Percentiles rank a stretch among this genome's conserved stretches.
phyloP scores from a whole-genome alignment of 805 yeast species.

The Wickerhamomyces xylosicus region DNA sequence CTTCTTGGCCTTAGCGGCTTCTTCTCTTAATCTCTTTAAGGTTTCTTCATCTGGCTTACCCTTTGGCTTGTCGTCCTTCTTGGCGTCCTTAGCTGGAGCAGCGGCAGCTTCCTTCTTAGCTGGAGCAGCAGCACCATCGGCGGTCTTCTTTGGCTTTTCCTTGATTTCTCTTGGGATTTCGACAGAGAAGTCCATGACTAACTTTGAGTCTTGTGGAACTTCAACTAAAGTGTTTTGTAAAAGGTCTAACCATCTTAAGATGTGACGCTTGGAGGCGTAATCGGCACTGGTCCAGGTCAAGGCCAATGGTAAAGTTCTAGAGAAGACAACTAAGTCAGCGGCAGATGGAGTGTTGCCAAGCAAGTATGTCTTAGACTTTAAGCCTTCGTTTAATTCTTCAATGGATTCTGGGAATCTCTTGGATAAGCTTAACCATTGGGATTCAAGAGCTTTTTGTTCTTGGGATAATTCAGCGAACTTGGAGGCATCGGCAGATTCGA shows the following conservation, averaged over 20 bases:
- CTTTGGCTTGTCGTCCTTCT: slow-evolving; percentile 12
- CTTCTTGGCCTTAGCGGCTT: slow-evolving; percentile 52
- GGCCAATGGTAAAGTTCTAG: slow-evolving; percentile 51
- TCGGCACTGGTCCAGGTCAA: slow-evolving; percentile 43
- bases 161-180: slow-evolving; percentile 69
- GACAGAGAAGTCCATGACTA: slow-evolving; percentile 47
- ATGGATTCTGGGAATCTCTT: slow-evolving; percentile 43
- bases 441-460: slow-evolving; percentile 58
- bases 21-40: slow-evolving; percentile 35
- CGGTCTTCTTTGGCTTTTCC: slow-evolving; percentile 42
- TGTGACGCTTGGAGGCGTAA: slow-evolving; percentile 63
- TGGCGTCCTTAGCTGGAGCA: slow-evolving; percentile 24
- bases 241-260: slow-evolving; percentile 87
- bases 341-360: slow-evolving; percentile 56
- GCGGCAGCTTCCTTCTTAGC: slow-evolving; percentile 15
- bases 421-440: slow-evolving; percentile 77
- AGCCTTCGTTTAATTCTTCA: slow-evolving; percentile 54
- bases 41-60: slow-evolving; percentile 41
- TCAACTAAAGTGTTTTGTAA: slow-evolving; percentile 59
- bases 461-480: slow-evolving; percentile 19
- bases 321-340: slow-evolving; percentile 65
- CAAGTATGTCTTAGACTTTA: slow-evolving; percentile 63
- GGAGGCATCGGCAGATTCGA: slow-evolving; percentile 14
- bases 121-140: slow-evolving; percentile 16
- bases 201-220: slow-evolving; percentile 42